Conservation (phyloP, 306 rosid genomes). For the Sphenostylis stenocarpa region DNA sequence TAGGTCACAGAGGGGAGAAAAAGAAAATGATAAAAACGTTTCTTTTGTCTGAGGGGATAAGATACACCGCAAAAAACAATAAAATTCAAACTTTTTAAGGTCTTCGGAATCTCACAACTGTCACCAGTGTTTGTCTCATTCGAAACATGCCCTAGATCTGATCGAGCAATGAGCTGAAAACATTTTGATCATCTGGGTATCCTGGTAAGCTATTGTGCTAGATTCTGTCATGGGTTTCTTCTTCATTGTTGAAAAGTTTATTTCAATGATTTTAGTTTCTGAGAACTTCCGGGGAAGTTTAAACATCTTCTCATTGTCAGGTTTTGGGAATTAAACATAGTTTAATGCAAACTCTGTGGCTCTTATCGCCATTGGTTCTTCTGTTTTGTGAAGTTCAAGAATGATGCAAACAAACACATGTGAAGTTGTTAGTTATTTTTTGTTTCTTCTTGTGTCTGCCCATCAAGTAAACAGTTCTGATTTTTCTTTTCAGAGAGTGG, state of each 20-base stretch:
- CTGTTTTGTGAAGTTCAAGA: neutral
- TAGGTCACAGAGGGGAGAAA: neutral
- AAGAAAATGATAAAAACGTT: constrained; percentile 33
- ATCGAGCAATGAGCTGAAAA: constrained; percentile 29
- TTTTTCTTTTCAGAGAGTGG: constrained; percentile 44
- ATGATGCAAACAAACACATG: neutral
- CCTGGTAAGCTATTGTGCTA: constrained; percentile 21
- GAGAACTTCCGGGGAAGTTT: neutral
- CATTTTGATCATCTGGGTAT: constrained; percentile 14
- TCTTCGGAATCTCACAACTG: constrained; percentile 45
- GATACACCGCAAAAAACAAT: constrained; percentile 19
- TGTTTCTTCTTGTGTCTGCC: neutral
- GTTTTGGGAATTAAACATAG: neutral
- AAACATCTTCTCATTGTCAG: neutral
- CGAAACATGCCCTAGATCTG: constrained; percentile 43
- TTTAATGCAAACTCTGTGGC: neutral
- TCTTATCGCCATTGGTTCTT: neutral
- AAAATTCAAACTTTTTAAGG: constrained; percentile 25
- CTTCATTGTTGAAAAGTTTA: constrained; percentile 24
- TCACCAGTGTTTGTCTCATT: constrained; percentile 36
- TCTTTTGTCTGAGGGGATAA: constrained; percentile 9
- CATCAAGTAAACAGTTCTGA: neutral
- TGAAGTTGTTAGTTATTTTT: neutral
- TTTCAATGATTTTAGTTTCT: neutral
- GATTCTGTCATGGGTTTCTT: constrained; percentile 12